Evolutionary conservation across 1,284 basidiomycete genomes (phyloP).

Genomic region (Leccinum fuscescens): DNA sequence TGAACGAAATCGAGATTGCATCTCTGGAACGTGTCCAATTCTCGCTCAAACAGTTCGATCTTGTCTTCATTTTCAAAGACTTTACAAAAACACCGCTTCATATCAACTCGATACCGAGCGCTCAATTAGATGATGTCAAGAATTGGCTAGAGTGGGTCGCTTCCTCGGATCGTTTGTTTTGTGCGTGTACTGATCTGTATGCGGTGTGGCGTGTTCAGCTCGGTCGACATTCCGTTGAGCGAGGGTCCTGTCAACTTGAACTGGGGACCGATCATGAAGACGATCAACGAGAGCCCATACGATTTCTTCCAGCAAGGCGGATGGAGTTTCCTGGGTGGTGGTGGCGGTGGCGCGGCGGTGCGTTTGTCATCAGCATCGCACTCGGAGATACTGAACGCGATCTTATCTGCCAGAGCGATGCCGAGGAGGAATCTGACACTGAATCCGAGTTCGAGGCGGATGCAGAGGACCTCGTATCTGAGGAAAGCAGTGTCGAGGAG

Average conservation of each 20-base stretch:
- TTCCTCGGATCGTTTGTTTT: too few relatives aligned
- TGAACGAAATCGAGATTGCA: conserved; percentile 94
- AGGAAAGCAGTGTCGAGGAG: conserved; percentile 51
- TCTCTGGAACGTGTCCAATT: conserved; percentile 98
- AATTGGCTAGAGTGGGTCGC: too few relatives aligned
- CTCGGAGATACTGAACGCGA: background rate
- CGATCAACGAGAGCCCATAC: conserved; percentile 92
- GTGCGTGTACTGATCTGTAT: conserved; percentile 8
- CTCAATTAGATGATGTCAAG: conserved; percentile 39
- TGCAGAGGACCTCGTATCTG: conserved; percentile 50
- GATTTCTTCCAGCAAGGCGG: conserved; percentile 97
- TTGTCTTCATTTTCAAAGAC: conserved; percentile 96
- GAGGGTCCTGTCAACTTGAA: conserved; percentile 98
- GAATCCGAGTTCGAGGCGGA: conserved; percentile 83
- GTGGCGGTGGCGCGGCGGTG: conserved; percentile 64
- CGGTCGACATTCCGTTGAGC: conserved; percentile 93
- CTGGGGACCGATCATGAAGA: conserved; percentile 98
- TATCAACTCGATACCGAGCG: conserved; percentile 92
- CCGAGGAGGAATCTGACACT: conserved; percentile 65
- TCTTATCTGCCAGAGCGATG: conserved; percentile 51
- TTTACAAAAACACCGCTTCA: conserved; percentile 91
- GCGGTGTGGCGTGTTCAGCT: conserved; percentile 46
- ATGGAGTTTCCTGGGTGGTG: conserved; percentile 82
- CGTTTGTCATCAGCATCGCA: conserved; percentile 9
- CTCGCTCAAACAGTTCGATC: conserved; percentile 94